Conservation (phyloP, 169 alveolate species). For the Miamiensis avidus region DNA sequence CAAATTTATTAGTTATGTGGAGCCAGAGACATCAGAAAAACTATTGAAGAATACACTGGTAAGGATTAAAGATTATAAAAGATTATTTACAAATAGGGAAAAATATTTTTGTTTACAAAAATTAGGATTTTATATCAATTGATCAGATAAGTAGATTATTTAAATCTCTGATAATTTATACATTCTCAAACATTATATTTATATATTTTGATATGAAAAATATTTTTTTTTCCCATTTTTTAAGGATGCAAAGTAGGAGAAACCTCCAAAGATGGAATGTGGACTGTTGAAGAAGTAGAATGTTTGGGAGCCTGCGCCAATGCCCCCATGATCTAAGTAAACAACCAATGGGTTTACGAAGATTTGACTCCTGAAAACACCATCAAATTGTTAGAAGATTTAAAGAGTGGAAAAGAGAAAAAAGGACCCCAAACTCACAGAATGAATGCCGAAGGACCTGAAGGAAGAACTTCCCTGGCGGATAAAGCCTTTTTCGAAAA, state of each 20-base stretch:
- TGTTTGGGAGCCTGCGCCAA: conserved; percentile 84
- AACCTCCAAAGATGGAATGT: conserved; percentile 73
- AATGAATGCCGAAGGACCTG: conserved; percentile 67
- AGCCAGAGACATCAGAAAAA: conserved; percentile 63
- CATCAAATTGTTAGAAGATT: conserved; percentile 50
- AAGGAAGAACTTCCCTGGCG: conserved; percentile 73
- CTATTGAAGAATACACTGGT: conserved; percentile 59
- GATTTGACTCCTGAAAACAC: conserved; percentile 79
- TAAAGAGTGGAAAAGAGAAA: conserved; percentile 62
- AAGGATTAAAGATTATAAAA: too few species aligned
- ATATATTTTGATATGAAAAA: too few species aligned
- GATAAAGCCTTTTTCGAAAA: conserved; percentile 1
- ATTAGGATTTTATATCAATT: too few species aligned
- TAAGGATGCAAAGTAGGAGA: conserved; percentile 53
- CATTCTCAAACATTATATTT: too few species aligned
- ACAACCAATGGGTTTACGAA: conserved; percentile 61
- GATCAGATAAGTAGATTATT: too few species aligned
- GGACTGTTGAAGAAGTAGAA: conserved; percentile 76
- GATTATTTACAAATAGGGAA: too few species aligned
- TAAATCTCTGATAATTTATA: too few species aligned
- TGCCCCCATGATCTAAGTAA: conserved; percentile 85
- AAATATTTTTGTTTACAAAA: too few species aligned
- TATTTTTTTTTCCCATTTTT: too few species aligned
- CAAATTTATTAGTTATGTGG: conserved; percentile 65
- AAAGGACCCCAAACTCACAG: conserved; percentile 76